phyloP scores from a whole-genome alignment of 345 rosid genomes.

The Passiflora organensis region DNA sequence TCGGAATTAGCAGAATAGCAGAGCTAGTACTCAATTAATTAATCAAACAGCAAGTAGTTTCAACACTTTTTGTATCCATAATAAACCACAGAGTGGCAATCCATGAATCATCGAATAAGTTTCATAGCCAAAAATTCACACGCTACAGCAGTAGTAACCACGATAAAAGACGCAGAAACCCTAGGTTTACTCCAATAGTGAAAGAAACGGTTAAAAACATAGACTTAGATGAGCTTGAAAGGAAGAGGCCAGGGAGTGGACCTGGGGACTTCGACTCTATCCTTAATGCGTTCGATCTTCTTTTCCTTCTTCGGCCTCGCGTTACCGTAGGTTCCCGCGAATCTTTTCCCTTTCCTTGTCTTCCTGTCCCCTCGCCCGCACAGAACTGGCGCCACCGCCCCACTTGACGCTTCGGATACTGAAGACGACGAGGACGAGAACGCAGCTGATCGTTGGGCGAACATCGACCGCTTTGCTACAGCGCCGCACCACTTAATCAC shows the following conservation, averaged over 20 bases:
- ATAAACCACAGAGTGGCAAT: no score
- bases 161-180: no score
- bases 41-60: constrained; percentile 1
- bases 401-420: constrained; percentile 1
- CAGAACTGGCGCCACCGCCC: constrained; percentile 28
- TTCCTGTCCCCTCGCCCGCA: constrained; percentile 93
- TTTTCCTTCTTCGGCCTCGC: constrained; percentile 87
- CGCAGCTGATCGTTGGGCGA: constrained; percentile 28
- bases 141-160: no score
- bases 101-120: no score
- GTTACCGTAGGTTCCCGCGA: constrained; percentile 84
- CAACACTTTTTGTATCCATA: not conserved
- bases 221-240: constrained; percentile 76
- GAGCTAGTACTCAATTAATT: constrained; percentile 22
- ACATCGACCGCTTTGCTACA: constrained; percentile 47
- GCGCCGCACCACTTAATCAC: constrained; percentile 56
- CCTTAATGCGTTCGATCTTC: constrained; percentile 85
- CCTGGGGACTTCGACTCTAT: constrained; percentile 87
- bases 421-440: constrained; percentile 15
- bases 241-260: constrained; percentile 99
- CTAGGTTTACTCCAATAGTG: no score
- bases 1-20: constrained; percentile 22
- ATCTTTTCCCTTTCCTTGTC: constrained; percentile 90
- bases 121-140: not conserved
- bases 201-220: no score